Conservation (phyloP, 176 grass and related monocot species). For the Rhynchospora breviuscula region DNA sequence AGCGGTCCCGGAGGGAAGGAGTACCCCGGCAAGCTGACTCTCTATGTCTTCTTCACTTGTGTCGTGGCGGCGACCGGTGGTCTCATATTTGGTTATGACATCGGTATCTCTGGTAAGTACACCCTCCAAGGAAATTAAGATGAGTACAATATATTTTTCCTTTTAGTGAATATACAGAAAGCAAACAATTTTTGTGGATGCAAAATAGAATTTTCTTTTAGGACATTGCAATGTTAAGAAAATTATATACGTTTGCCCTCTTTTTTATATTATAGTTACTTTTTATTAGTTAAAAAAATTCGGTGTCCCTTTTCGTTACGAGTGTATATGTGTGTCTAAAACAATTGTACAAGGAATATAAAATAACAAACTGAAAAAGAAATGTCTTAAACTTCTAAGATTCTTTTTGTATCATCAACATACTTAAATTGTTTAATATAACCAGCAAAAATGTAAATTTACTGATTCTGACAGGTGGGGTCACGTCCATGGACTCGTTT, state of each 20-base stretch:
- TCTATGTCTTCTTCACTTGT: slow-evolving; percentile 81
- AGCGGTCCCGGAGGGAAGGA: slow-evolving; percentile 42
- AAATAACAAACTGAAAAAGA: not conserved
- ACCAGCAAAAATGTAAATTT: not conserved
- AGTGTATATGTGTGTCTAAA: no score
- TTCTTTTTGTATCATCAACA: not conserved
- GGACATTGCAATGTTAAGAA: not conserved
- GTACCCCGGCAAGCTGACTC: slow-evolving; percentile 81
- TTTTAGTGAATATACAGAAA: not conserved
- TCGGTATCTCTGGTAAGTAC: slow-evolving; percentile 78
- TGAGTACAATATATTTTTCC: not conserved
- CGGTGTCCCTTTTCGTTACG: no score
- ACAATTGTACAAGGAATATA: not conserved
- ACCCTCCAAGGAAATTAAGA: not conserved
- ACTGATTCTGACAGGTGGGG: slow-evolving; percentile 44
- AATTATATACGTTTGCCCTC: no score
- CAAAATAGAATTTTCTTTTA: not conserved
- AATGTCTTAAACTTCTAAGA: not conserved
- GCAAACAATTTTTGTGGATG: not conserved
- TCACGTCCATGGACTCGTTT: slow-evolving; percentile 87
- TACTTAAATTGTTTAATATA: not conserved
- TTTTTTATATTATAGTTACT: not conserved
- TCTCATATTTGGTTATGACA: slow-evolving; percentile 93
- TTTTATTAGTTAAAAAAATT: no score
- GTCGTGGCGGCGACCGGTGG: slow-evolving; percentile 90